Evolutionary conservation across 2,329 filamentous ascomycete species (phyloP).

Genomic region (Neonectria ditissima): DNA sequence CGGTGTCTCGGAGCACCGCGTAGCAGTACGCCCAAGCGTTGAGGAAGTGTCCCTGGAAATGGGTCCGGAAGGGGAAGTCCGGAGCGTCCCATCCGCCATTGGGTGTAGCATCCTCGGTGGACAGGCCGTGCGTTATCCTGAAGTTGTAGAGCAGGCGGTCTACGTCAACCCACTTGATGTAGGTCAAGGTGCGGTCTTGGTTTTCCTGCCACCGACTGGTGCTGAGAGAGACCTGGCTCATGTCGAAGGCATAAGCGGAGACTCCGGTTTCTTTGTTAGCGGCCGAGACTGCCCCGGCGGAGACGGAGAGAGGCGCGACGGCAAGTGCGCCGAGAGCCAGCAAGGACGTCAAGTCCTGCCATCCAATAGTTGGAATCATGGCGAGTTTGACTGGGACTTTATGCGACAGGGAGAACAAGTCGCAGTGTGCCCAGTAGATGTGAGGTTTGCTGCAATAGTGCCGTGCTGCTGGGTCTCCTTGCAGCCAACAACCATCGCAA

Average conservation of each 20-base stretch:
- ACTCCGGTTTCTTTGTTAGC: conserved; percentile 16
- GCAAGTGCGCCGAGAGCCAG: not conserved
- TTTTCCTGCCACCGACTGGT: conserved; percentile 46
- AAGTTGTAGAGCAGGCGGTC: conserved; percentile 63
- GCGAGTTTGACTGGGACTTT: not conserved
- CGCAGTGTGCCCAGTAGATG: not conserved
- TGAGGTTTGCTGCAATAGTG: not conserved
- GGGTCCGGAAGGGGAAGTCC: conserved; percentile 64
- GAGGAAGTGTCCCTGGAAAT: conserved; percentile 64
- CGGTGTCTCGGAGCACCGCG: conserved; percentile 54
- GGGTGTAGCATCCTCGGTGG: conserved; percentile 57
- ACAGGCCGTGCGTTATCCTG: conserved; percentile 58
- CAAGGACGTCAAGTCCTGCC: conserved; percentile 10
- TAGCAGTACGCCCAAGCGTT: conserved; percentile 64
- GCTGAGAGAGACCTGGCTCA: conserved; percentile 26
- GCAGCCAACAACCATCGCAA: not conserved
- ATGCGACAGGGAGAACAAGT: not conserved
- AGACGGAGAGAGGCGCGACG: not conserved
- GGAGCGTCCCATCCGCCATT: conserved; percentile 67
- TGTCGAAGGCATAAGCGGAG: conserved; percentile 24
- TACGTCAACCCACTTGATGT: conserved; percentile 58
- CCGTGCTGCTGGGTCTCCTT: not conserved
- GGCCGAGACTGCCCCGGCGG: conserved; percentile 2
- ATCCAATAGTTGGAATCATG: conserved; percentile 7
- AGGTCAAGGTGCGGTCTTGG: conserved; percentile 59